Conservation (phyloP, 768 basidiomycete genomes). For the Sporobolomyces roseus region DNA sequence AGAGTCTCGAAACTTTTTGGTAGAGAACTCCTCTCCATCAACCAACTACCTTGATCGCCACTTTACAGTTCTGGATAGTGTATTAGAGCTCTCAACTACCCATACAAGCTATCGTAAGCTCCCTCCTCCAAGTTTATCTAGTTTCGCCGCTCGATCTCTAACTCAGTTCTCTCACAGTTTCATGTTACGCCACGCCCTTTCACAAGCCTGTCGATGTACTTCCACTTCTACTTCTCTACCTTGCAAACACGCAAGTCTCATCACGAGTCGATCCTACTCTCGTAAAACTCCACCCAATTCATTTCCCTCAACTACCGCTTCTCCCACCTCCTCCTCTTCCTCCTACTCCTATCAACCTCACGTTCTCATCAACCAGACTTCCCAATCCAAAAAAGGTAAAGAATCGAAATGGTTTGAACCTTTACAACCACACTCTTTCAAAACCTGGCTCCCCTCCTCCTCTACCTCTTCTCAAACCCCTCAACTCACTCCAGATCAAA, state of each 20-base stretch:
- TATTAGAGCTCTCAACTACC: no score
- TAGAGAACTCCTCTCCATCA: neutral
- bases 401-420: slow-evolving; percentile 12
- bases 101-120: no score
- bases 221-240: slow-evolving; percentile 28
- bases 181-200: neutral
- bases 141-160: neutral
- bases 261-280: neutral
- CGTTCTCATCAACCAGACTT: neutral
- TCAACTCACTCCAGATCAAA: neutral
- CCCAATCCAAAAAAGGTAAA: neutral
- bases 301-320: neutral
- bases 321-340: neutral
- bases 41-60: no score
- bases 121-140: neutral
- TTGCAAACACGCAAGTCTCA: slow-evolving; percentile 12
- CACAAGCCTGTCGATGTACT: slow-evolving; percentile 23
- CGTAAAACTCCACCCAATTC: neutral
- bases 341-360: neutral
- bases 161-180: neutral
- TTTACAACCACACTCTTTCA: neutral
- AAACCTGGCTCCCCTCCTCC: neutral
- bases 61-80: no score
- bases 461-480: neutral
- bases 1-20: neutral